Percentiles rank a stretch among this genome's conserved stretches.
These are phyloP conservation scores for Candida silvicultrix DNA, from an alignment of 805 yeast genomes.

Conservation along the genomic window DNA sequence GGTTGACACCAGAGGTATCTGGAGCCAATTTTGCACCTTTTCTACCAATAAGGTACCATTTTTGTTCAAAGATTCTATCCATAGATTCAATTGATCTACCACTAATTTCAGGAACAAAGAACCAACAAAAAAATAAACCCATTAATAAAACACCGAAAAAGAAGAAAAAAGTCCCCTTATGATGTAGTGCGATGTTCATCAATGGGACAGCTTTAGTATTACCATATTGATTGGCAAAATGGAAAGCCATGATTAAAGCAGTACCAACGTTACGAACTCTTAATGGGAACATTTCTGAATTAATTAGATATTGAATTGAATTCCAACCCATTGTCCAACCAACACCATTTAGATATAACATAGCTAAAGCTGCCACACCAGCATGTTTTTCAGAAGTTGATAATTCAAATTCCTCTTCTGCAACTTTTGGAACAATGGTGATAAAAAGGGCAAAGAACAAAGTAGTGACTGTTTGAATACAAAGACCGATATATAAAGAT, in stretches of 20 bases:
- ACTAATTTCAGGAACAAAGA: slow-evolving; percentile 31
- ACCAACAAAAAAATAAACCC: slow-evolving; percentile 33
- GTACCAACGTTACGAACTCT: slow-evolving; percentile 43
- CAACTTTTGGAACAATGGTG: slow-evolving; percentile 38
- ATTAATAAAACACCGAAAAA: slow-evolving; percentile 36
- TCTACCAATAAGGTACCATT: slow-evolving; percentile 55
- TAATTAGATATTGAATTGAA: slow-evolving; percentile 46
- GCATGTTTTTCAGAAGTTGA: slow-evolving; percentile 30
- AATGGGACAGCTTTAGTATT: slow-evolving; percentile 49
- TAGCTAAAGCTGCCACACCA: slow-evolving; percentile 43
- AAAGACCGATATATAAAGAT: slow-evolving; percentile 41
- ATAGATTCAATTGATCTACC: slow-evolving; percentile 35
- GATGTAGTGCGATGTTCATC: slow-evolving; percentile 39
- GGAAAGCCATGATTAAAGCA: slow-evolving; percentile 47
- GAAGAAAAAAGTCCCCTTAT: slow-evolving; percentile 46
- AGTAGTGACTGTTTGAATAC: slow-evolving; percentile 35
- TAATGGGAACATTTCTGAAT: slow-evolving; percentile 50
- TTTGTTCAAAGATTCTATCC: slow-evolving; percentile 33
- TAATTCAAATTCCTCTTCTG: slow-evolving; percentile 24
- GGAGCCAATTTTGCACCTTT: slow-evolving; percentile 46
- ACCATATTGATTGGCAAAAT: slow-evolving; percentile 51
- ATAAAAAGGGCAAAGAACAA: slow-evolving; percentile 43
- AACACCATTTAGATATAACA: slow-evolving; percentile 41
- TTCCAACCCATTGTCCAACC: slow-evolving; percentile 61
- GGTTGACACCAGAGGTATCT: slow-evolving; percentile 38